Base-by-base conservation (phyloP, 169 alveolate species). In the Plasmodium knowlesi region DNA sequence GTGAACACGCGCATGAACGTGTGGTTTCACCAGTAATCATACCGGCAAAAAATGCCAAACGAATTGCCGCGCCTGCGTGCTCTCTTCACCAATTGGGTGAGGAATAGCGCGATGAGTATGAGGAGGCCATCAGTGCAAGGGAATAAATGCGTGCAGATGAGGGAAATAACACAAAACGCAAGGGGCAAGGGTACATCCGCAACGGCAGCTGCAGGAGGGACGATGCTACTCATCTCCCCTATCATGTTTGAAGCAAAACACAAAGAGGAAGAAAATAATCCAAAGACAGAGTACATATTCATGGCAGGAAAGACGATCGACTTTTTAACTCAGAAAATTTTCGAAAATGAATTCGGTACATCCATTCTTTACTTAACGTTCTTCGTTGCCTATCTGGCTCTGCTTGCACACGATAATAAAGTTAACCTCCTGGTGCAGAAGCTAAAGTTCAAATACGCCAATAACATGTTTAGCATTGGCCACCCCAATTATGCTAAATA, bases 331-430 rank as follows among this genome's bases (percentile, higher is more conserved):
- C 94, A 88, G 12, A 88, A 88, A 78, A 25, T 88, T 22, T 88
- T 88, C 41, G 94, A 88, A 88, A 88, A 88, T 37, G 94, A 88
- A 57, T 88, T 78, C 80, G 94, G 94, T 5, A 88, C 94, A 8
- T 88, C 94, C 22, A 78, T 88, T 5, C 71, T 88, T 76, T 88
- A 88, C 41, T 28, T 88, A 53, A n/a, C 88, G 4, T 88, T 88
- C 70, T 74, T 88, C 70, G 88, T 88, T 76, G 94, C 94, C n/a
- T 88, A 88, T 46, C 71, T 88, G 80, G 79, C 89, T 12, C 71
- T 88, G 30, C 70, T 88, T 30, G 94, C 70, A 78, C 94, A 88
- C 80, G 94, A 88, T 19, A 88, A 88, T 79, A 88, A 34, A 22
- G 43, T 88, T 5, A 88, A 88, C 50, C 50, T 88, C 67, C 57